A percentile compares a stretch with the other conserved stretches of the same genome.
These are phyloP conservation scores for Collybia sordida DNA, from an alignment of 768 basidiomycete genomes.

Conservation along the genomic window DNA sequence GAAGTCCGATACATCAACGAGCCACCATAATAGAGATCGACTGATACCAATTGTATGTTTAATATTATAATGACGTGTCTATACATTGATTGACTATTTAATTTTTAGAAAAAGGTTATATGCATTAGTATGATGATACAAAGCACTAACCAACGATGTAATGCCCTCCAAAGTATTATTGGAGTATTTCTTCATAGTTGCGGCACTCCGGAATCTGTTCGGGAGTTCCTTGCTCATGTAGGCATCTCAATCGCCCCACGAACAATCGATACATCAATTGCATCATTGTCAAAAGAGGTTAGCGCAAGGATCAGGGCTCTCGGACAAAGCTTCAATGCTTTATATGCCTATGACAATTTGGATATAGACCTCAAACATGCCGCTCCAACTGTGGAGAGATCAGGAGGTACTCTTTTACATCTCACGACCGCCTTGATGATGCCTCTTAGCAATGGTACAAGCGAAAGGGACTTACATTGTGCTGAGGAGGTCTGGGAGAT, in stretches of 20 bases:
- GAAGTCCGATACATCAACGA: too few relatives aligned
- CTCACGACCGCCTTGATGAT: slow-evolving; percentile 1
- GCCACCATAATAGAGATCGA: too few relatives aligned
- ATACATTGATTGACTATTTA: too few relatives aligned
- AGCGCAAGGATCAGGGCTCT: slow-evolving; percentile 10
- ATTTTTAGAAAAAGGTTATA: slow-evolving; percentile 22
- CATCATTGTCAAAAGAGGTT: slow-evolving; percentile 21
- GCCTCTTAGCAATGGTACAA: neutral
- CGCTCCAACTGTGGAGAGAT: slow-evolving; percentile 22
- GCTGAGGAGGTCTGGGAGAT: too few relatives aligned
- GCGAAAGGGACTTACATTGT: neutral
- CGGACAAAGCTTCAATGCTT: slow-evolving; percentile 20
- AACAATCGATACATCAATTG: slow-evolving; percentile 19
- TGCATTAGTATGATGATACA: slow-evolving; percentile 25
- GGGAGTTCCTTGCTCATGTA: slow-evolving; percentile 26
- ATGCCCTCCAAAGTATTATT: slow-evolving; percentile 21
- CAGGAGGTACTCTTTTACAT: slow-evolving; percentile 19
- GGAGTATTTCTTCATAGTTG: slow-evolving; percentile 28
- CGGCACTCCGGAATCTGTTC: slow-evolving; percentile 22
- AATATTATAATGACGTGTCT: too few relatives aligned
- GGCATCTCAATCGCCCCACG: slow-evolving; percentile 25
- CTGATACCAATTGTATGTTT: too few relatives aligned
- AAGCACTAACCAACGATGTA: slow-evolving; percentile 21
- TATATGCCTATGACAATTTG: slow-evolving; percentile 43
- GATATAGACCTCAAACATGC: slow-evolving; percentile 31